Percentiles rank a stretch among this genome's conserved stretches.
These are phyloP conservation scores for Sonneratia caseolaris DNA, from an alignment of 345 rosid species.

Conservation along the genomic window DNA sequence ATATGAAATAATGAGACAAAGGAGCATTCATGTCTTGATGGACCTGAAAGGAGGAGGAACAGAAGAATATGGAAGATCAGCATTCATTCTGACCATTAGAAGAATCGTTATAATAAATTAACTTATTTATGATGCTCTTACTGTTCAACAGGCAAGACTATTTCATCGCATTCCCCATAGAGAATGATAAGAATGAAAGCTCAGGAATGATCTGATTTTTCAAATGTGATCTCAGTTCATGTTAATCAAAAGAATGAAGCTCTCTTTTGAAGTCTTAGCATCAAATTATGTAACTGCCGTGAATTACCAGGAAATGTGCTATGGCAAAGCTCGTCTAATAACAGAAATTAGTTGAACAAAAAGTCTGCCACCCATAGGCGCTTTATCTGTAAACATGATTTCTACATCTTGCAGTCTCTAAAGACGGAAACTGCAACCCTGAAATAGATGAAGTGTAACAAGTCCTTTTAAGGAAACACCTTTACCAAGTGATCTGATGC, in stretches of 20 bases:
- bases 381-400: not conserved
- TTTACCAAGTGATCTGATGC: not conserved
- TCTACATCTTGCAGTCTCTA: not conserved
- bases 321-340: not conserved
- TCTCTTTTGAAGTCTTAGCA: not conserved
- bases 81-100: not conserved
- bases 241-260: not conserved
- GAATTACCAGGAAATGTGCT: not conserved
- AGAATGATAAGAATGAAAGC: not conserved
- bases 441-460: not conserved
- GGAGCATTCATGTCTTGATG: slow-evolving; percentile 67
- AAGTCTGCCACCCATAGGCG: not conserved
- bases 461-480: not conserved
- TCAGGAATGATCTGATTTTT: not conserved
- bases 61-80: not conserved
- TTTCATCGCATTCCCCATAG: not conserved
- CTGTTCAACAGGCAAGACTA: not conserved
- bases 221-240: not conserved
- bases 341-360: not conserved
- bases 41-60: slow-evolving; percentile 28
- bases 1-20: slow-evolving; percentile 62
- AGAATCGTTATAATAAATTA: not conserved
- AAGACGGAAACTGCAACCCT: not conserved
- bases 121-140: not conserved
- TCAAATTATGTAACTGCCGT: not conserved